Percentiles rank a stretch among this genome's conserved stretches.
Evolutionary conservation across 2,329 filamentous ascomycete species (phyloP).

Genomic region (Fusarium irregulare): DNA sequence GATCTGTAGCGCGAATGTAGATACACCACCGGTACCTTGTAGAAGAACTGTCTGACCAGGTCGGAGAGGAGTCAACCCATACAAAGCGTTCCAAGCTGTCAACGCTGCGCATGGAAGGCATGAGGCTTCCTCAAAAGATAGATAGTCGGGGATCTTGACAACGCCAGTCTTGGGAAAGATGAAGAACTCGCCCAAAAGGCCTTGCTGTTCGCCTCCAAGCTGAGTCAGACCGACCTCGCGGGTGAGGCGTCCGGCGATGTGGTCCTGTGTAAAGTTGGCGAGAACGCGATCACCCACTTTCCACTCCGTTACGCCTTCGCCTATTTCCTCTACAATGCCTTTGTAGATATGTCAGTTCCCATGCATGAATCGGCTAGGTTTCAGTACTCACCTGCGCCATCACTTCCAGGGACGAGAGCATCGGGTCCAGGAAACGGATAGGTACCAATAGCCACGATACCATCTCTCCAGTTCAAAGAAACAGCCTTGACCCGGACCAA

Average conservation of each 20-base stretch:
- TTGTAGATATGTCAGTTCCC: too few species aligned
- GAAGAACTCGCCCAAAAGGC: neutral
- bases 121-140: neutral
- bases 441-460: neutral
- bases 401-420: neutral
- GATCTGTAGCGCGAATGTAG: neutral
- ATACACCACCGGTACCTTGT: neutral
- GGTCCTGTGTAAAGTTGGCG: neutral
- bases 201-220: neutral
- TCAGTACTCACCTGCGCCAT: neutral
- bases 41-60: neutral
- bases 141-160: neutral
- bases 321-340: neutral
- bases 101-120: neutral
- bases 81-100: neutral
- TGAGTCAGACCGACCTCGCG: neutral
- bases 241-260: neutral
- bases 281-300: neutral
- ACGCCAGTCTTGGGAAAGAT: neutral
- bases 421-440: neutral
- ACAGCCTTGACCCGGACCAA: neutral
- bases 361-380: too few species aligned
- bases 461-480: slow-evolving; percentile 1
- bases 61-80: neutral
- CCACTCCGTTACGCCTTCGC: neutral